phyloP scores from a whole-genome alignment of 2,329 filamentous ascomycete species.

The Colletotrichum liriopes region DNA sequence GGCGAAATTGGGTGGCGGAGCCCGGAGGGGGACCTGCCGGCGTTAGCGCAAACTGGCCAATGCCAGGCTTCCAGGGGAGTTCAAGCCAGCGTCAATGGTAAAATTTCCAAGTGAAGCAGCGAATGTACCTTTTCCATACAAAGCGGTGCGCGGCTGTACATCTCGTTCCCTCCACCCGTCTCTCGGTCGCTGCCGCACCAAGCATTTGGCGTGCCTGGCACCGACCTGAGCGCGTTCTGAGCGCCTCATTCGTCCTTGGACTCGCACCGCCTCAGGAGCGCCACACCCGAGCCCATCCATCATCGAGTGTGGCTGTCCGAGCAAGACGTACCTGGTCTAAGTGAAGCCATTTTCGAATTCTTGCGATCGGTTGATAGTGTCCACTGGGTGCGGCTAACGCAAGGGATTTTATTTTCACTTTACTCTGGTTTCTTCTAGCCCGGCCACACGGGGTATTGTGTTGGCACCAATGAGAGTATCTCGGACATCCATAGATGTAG shows the following conservation, averaged over 20 bases:
- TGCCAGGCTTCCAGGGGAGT: constrained; percentile 15
- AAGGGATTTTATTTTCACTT: neutral
- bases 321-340: neutral
- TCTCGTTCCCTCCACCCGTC: neutral
- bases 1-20: no score
- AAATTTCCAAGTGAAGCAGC: constrained; percentile 7
- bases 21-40: neutral
- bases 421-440: no score
- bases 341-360: neutral
- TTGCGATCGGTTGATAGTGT: neutral
- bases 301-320: neutral
- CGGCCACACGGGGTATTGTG: no score
- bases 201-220: neutral
- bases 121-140: constrained; percentile 7
- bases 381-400: neutral
- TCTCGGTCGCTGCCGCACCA: neutral
- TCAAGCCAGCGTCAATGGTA: constrained; percentile 7
- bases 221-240: constrained; percentile 15
- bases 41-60: constrained; percentile 33
- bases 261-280: neutral
- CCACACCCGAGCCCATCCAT: neutral
- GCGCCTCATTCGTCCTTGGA: neutral
- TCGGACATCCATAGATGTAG: neutral
- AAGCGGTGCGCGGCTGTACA: neutral
- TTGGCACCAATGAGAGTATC: neutral